Evolutionary conservation across 148 eudicot genomes (phyloP).

Genomic region (Dianthus caryophyllus): DNA sequence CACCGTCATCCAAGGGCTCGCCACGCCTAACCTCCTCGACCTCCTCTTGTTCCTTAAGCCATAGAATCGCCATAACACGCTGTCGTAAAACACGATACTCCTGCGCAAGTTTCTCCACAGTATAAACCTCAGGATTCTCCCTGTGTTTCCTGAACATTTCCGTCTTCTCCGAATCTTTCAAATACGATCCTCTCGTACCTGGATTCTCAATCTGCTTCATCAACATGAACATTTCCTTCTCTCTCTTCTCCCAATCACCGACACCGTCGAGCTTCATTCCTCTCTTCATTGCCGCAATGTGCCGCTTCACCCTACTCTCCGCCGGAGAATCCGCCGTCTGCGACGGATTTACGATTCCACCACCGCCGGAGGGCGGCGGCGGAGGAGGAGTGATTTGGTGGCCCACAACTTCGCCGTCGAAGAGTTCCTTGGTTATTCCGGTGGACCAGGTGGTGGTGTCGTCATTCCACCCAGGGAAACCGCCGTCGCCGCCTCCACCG

Average conservation of each 20-base stretch:
- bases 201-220: constrained; percentile 79
- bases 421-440: constrained; percentile 73
- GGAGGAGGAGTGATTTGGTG: constrained; percentile 28
- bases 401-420: constrained; percentile 78
- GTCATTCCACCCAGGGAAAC: constrained; percentile 48
- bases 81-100: constrained; percentile 92
- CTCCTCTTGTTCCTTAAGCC: constrained; percentile 82
- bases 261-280: constrained; percentile 30
- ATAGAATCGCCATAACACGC: constrained; percentile 81
- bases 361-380: background rate
- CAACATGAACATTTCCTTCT: constrained; percentile 42
- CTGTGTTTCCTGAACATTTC: constrained; percentile 85
- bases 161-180: constrained; percentile 86
- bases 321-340: background rate
- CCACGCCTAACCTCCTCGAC: constrained; percentile 81
- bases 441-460: constrained; percentile 53
- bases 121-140: constrained; percentile 75
- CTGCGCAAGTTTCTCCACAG: constrained; percentile 65
- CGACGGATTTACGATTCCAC: background rate
- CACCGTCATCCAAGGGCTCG: constrained; percentile 73
- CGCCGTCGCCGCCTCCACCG: constrained; percentile 20
- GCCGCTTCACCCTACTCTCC: background rate
- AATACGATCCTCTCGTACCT: constrained; percentile 79
- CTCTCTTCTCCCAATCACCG: constrained; percentile 40
- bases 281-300: constrained; percentile 23